Percentiles rank a stretch among this genome's conserved stretches.
Evolutionary conservation across 2,329 filamentous ascomycete species (phyloP).

Genomic region (Drechslerella stenobrocha): DNA sequence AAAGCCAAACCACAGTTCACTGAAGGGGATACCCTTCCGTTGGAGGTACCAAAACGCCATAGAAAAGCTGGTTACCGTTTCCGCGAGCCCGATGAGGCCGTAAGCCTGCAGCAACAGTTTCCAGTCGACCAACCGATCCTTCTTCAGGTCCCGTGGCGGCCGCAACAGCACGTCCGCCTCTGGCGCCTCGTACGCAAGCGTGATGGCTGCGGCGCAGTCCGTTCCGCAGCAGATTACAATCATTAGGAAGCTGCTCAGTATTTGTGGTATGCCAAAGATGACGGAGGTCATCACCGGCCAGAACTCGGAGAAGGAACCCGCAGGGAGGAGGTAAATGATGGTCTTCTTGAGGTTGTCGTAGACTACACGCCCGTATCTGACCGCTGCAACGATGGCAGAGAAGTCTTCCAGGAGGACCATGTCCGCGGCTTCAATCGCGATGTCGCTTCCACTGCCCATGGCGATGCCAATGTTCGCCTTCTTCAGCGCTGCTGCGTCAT

Average conservation of each 20-base stretch:
- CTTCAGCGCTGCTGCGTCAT: conserved; percentile 62
- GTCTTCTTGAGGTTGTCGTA: conserved; percentile 80
- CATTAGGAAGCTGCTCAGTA: conserved; percentile 74
- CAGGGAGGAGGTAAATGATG: conserved; percentile 72
- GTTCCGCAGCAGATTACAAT: conserved; percentile 69
- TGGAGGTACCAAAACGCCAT: conserved; percentile 71
- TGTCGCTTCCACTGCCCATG: conserved; percentile 64
- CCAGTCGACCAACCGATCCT: conserved; percentile 73
- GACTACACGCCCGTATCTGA: conserved; percentile 73
- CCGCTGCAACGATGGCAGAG: conserved; percentile 70
- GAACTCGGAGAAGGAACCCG: conserved; percentile 74
- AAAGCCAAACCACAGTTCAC: conserved; percentile 69
- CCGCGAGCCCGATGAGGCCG: conserved; percentile 68
- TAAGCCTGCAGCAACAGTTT: conserved; percentile 74
- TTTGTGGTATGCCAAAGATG: conserved; percentile 71
- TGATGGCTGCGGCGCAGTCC: conserved; percentile 72
- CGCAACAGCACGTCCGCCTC: conserved; percentile 74
- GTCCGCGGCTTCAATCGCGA: conserved; percentile 66
- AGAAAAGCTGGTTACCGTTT: conserved; percentile 65
- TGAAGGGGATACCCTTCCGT: conserved; percentile 67
- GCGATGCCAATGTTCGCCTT: conserved; percentile 66
- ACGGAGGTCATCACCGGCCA: conserved; percentile 76
- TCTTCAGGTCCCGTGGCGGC: conserved; percentile 68
- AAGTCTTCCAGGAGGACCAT: conserved; percentile 71
- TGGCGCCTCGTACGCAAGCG: conserved; percentile 74